Conservation (phyloP, 2,329 filamentous ascomycete species). For the Zymoseptoria ardabiliae region DNA sequence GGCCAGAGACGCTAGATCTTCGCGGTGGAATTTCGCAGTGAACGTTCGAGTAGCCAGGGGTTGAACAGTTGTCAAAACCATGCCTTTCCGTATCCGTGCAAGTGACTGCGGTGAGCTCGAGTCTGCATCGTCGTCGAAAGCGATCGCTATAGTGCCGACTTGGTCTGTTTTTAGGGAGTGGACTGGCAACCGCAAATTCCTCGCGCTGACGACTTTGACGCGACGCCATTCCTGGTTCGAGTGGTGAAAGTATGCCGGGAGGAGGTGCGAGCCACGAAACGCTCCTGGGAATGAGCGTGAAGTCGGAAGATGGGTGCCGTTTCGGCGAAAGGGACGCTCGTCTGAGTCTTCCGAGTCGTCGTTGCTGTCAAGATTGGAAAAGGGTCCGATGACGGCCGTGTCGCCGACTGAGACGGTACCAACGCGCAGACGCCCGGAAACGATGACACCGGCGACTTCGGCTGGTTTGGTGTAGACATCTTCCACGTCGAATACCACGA, state of each 20-base stretch:
- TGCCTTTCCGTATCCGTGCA: slow-evolving; percentile 60
- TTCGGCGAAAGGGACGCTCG: slow-evolving; percentile 22
- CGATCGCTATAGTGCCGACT: slow-evolving; percentile 79
- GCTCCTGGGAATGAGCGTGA: slow-evolving; percentile 45
- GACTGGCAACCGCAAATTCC: slow-evolving; percentile 80
- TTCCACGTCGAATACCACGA: slow-evolving; percentile 72
- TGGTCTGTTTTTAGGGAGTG: slow-evolving; percentile 69
- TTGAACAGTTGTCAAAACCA: slow-evolving; percentile 62
- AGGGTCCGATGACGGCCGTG: slow-evolving; percentile 71
- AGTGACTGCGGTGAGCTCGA: slow-evolving; percentile 23
- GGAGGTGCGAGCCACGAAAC: slow-evolving; percentile 26
- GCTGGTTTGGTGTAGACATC: slow-evolving; percentile 67
- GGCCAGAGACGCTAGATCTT: slow-evolving; percentile 55
- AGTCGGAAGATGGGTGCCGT: slow-evolving; percentile 28
- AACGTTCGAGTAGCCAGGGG: slow-evolving; percentile 45
- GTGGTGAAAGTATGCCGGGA: slow-evolving; percentile 17
- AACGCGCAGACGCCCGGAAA: slow-evolving; percentile 77
- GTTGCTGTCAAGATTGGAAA: slow-evolving; percentile 22
- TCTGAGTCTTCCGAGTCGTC: slow-evolving; percentile 33
- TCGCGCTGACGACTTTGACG: slow-evolving; percentile 75
- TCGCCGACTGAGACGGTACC: slow-evolving; percentile 73
- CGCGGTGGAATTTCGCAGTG: slow-evolving; percentile 61
- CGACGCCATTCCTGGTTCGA: slow-evolving; percentile 63
- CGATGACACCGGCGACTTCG: slow-evolving; percentile 44
- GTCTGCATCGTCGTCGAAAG: slow-evolving; percentile 39